Conservation (phyloP, 352 stramenopile species). For the Phytophthora europaea region DNA sequence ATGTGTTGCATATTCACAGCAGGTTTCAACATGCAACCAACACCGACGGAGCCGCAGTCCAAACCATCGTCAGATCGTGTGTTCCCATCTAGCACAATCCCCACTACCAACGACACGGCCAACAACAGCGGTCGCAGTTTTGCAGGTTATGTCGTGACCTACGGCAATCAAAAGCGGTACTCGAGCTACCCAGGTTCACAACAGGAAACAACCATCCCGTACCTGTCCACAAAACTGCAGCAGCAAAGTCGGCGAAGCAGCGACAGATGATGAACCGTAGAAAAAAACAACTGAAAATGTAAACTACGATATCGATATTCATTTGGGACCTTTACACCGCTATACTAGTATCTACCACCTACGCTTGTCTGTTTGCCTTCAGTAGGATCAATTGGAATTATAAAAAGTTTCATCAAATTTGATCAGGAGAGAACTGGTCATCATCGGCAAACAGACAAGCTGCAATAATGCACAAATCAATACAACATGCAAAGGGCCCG, state of each 20-base stretch:
- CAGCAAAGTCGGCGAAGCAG: slow-evolving; percentile 25
- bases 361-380: slow-evolving; percentile 53
- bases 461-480: slow-evolving; percentile 17
- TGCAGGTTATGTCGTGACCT: slow-evolving; percentile 58
- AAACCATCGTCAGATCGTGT: slow-evolving; percentile 5
- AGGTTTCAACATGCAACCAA: slow-evolving; percentile 53
- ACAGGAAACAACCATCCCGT: slow-evolving; percentile 48
- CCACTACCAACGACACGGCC: slow-evolving; percentile 5
- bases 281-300: not conserved
- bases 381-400: slow-evolving; percentile 93
- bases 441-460: slow-evolving; percentile 61
- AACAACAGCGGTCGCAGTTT: slow-evolving; percentile 24
- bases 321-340: too few relatives aligned
- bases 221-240: slow-evolving; percentile 45
- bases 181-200: slow-evolving; percentile 35
- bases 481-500: slow-evolving; percentile 35
- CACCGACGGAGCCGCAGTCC: slow-evolving; percentile 40
- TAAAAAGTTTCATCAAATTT: slow-evolving; percentile 78
- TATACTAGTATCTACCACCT: slow-evolving; percentile 10
- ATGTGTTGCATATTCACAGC: not conserved
- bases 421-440: slow-evolving; percentile 80
- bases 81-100: slow-evolving; percentile 22
- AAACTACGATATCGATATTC: slow-evolving; percentile 13
- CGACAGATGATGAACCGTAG: slow-evolving; percentile 8
- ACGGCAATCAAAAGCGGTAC: slow-evolving; percentile 63